A percentile compares a stretch with the other conserved stretches of the same genome.
Conservation (phyloP, 179 eudicot genomes). For the Vitellaria paradoxa region DNA sequence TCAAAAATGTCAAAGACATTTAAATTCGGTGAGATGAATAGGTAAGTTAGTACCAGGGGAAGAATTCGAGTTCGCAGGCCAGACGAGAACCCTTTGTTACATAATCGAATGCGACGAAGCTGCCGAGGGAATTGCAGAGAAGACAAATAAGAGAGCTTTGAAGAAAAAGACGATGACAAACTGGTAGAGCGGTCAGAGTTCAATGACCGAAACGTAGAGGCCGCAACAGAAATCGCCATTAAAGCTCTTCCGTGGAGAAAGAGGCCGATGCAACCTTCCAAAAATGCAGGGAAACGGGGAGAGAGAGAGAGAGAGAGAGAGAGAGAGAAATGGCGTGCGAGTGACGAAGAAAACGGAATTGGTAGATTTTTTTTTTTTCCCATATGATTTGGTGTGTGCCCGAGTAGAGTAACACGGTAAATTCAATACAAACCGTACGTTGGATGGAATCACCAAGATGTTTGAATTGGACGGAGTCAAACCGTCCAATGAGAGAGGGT, state of each 20-base stretch:
- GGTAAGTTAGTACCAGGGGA: slow-evolving; percentile 34
- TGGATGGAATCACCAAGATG: too few relatives aligned
- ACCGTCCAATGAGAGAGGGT: too few relatives aligned
- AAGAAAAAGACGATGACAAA: not conserved
- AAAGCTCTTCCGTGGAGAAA: not conserved
- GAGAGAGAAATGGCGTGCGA: too few relatives aligned
- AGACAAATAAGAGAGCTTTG: slow-evolving; percentile 34
- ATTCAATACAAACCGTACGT: too few relatives aligned
- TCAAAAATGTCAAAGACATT: not conserved
- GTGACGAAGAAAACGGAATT: not conserved
- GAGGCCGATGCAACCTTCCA: not conserved
- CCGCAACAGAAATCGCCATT: slow-evolving; percentile 18
- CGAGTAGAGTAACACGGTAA: too few relatives aligned
- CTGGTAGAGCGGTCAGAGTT: slow-evolving; percentile 9
- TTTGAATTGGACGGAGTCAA: too few relatives aligned
- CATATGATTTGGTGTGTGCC: too few relatives aligned
- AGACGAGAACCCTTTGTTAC: slow-evolving; percentile 18
- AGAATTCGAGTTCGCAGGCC: slow-evolving; percentile 19
- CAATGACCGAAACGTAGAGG: slow-evolving; percentile 13
- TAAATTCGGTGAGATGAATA: not conserved
- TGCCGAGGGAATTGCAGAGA: slow-evolving; percentile 36
- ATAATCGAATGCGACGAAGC: slow-evolving; percentile 20
- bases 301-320: not conserved
- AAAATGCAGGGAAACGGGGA: not conserved
- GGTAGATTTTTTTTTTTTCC: too few relatives aligned